Evolutionary conservation across 306 rosid species (phyloP), one percentile per base, ranked within the genome.

Genomic region (Ammopiptanthus mongolicus): DNA sequence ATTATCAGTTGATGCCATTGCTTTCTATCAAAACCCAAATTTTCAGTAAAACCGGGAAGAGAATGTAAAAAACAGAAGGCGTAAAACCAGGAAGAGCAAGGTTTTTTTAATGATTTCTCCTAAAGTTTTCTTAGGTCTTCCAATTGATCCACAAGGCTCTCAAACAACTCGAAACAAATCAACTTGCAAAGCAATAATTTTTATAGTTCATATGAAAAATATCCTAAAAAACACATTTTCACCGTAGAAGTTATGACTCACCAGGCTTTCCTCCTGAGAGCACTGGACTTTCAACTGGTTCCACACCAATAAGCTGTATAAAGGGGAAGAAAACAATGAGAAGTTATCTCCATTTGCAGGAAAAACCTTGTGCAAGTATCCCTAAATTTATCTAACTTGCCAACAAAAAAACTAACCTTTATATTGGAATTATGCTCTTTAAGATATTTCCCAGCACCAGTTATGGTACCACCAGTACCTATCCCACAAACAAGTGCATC

Each of bases 241-340:
- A 70, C 33, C 23, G 39, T 37, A 44, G 75, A 75, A 58, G 36
- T 56, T 62, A 23, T 11, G 69, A 65, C 91, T 80, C 80, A 92
- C 96, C 96, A 51, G 93, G 96, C 76, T 92, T 90, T 73, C 97
- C 97, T 8, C 97, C 97, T 23, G 96, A 85, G 47, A 92, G 90
- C 78, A 89, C 93, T 6, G 89, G 82, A 77, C 93, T 92, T 80
- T 92, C 97, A 62, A 76, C 77, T 22, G 97, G 97, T 79, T 92
- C 97, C 65, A 92, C 87, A 5, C 93, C 96, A 84, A 76, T 71
- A 74, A 92, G 75, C 97, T 88, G 70, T 56, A 81, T n/a, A 82
- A 62, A 69, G 57, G 22, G 41, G 61, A 47, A 29, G 11, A 50
- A 76, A 13, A 71, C 55, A 47, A 37, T 70, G 60, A 79, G 52